phyloP scores from a whole-genome alignment of 192 early-diverging fungal species.

The Gaertneriomyces semiglobifer region DNA sequence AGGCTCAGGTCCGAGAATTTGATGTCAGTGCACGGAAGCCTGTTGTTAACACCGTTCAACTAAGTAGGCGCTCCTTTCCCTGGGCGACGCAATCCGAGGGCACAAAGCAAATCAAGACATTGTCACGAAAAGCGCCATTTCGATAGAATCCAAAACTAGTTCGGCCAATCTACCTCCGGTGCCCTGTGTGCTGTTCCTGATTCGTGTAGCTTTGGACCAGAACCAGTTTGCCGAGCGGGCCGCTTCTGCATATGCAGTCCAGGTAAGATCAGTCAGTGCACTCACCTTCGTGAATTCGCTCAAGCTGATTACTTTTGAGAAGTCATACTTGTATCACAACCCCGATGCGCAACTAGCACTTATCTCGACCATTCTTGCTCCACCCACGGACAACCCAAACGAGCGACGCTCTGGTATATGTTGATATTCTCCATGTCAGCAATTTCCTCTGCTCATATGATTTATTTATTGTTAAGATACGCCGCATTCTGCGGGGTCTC shows the following conservation, averaged over 20 bases:
- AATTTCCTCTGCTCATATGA: background rate
- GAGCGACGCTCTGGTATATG: conserved; percentile 45
- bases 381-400: conserved; percentile 71
- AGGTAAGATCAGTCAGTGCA: conserved; percentile 33
- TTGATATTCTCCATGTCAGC: conserved; percentile 1
- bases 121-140: conserved; percentile 43
- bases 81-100: conserved; percentile 78
- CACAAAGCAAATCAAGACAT: conserved; percentile 74
- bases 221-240: conserved; percentile 72
- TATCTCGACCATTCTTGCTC: conserved; percentile 77
- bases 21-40: background rate
- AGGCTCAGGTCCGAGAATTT: conserved; percentile 49
- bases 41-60: background rate
- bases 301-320: background rate
- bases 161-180: conserved; percentile 45
- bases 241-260: conserved; percentile 78
- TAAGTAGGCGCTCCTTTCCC: conserved; percentile 70
- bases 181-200: conserved; percentile 75
- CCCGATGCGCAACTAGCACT: conserved; percentile 83
- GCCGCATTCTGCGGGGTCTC: conserved; percentile 81
- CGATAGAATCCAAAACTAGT: background rate
- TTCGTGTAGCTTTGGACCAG: conserved; percentile 70
- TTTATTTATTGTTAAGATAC: conserved; percentile 43
- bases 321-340: conserved; percentile 76
- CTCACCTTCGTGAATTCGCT: background rate